These are phyloP conservation scores for Panellus pusillus DNA, from an alignment of 768 basidiomycete species.

Conservation along the genomic window DNA sequence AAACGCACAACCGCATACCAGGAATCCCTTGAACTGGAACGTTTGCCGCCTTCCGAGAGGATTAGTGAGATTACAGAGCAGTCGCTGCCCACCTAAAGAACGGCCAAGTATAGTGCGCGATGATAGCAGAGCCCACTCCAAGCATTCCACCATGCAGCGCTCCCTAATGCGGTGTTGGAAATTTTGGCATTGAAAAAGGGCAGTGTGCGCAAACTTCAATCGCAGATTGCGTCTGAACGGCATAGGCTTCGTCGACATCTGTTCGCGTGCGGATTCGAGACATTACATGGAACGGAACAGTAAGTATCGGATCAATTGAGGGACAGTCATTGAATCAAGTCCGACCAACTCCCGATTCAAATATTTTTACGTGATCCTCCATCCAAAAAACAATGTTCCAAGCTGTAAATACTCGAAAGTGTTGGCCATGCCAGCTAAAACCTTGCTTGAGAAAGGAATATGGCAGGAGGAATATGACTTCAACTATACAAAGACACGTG, in stretches of 20 bases:
- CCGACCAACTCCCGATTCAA: too few species aligned
- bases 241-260: constrained; percentile 59
- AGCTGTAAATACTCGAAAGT: too few species aligned
- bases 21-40: constrained; percentile 76
- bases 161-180: constrained; percentile 36
- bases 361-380: too few species aligned
- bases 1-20: constrained; percentile 66
- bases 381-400: too few species aligned
- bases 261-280: not conserved
- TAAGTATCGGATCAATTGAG: too few species aligned
- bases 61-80: not conserved
- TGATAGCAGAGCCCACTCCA: constrained; percentile 47
- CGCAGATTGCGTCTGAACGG: constrained; percentile 59
- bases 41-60: constrained; percentile 63
- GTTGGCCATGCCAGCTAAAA: too few species aligned
- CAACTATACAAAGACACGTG: too few species aligned
- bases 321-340: too few species aligned
- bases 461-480: too few species aligned
- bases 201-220: constrained; percentile 43
- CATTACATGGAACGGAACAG: not conserved
- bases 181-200: constrained; percentile 1
- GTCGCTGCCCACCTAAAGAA: constrained; percentile 54
- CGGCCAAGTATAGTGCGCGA: constrained; percentile 74
- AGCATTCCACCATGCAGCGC: constrained; percentile 55
- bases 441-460: too few species aligned